Conservation (phyloP, 75 land plant species). For the Sequoiadendron giganteum region DNA sequence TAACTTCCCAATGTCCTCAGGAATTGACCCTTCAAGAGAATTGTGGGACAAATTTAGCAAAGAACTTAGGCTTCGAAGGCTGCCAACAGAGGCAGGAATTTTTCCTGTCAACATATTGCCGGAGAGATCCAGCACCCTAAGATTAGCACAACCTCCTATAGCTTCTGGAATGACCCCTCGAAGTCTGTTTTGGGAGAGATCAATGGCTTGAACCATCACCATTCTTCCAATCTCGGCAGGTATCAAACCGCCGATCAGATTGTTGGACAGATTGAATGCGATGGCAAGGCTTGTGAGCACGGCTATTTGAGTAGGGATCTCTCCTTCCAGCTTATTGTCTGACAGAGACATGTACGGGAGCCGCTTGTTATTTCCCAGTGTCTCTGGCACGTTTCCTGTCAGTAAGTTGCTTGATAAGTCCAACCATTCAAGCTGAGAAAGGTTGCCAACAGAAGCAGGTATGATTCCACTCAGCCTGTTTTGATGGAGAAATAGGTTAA, state of each 20-base stretch:
- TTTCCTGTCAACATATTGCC: too few relatives aligned
- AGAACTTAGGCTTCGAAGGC: too few relatives aligned
- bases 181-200: not conserved
- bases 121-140: too few relatives aligned
- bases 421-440: not conserved
- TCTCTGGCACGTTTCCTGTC: not conserved
- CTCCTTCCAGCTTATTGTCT: not conserved
- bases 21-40: too few relatives aligned
- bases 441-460: not conserved
- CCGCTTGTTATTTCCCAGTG: too few relatives aligned
- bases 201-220: not conserved
- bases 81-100: too few relatives aligned
- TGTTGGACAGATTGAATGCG: not conserved
- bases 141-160: too few relatives aligned
- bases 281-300: not conserved
- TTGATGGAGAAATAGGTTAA: not conserved
- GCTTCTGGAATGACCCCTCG: not conserved
- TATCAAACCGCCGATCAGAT: conserved; percentile 10
- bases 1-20: not conserved
- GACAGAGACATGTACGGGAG: not conserved
- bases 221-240: not conserved
- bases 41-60: too few relatives aligned
- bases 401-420: not conserved
- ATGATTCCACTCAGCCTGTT: not conserved
- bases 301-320: not conserved